Base-by-base conservation (phyloP, 768 basidiomycete species). In the Kwoniella mangroviensis region DNA sequence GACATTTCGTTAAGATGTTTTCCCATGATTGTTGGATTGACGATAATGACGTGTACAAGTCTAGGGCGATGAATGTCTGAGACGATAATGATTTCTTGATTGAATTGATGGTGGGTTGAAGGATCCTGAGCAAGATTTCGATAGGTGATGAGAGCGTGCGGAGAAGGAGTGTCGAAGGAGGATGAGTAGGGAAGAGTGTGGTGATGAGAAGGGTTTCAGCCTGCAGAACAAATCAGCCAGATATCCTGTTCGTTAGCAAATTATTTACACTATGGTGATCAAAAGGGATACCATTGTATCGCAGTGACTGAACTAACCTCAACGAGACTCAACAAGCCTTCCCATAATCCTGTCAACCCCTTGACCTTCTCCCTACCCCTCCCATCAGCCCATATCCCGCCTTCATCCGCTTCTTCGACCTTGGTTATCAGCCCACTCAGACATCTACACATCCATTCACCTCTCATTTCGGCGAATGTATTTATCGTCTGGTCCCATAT, bases 151-250 rank as follows among this genome's bases (percentile, higher is more conserved):
- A 41, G 2, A 77, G 64, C 57, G 71, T 78, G 40, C 41, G 71
- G n/a, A 62, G 67, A 13, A 72, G 70, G 3, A 77, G 71, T 4
- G 13, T 43, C 7, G 69, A 68, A 4, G 71, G 78, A 40, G 73
- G 77, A 34, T 51, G 43, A 12, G 53, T 26, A 12, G 79, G 77
- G 71, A 81, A 81, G 5, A 82, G 69, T 6, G 76, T 73, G 1
- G 75, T 72, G n/a, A 77, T 70, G 34, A 82, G 63, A 9, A 78
- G 67, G 9, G 75, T 77, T 63, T 82, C 81, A n/a, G 79, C 76
- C 81, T 82, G 59, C 4, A 55, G 13, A 15, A 54, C 2, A 10
- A 26, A 34, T 5, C 34, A 34, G 6, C 34, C 34, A 34, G 9
- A 34, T 34, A 34, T 34, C 34, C 6, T 34, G 34, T 34, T 34